Evolutionary conservation across 2,329 filamentous ascomycete genomes (phyloP), one percentile per base, ranked within the genome.

Genomic region (Helotiales sp.): DNA sequence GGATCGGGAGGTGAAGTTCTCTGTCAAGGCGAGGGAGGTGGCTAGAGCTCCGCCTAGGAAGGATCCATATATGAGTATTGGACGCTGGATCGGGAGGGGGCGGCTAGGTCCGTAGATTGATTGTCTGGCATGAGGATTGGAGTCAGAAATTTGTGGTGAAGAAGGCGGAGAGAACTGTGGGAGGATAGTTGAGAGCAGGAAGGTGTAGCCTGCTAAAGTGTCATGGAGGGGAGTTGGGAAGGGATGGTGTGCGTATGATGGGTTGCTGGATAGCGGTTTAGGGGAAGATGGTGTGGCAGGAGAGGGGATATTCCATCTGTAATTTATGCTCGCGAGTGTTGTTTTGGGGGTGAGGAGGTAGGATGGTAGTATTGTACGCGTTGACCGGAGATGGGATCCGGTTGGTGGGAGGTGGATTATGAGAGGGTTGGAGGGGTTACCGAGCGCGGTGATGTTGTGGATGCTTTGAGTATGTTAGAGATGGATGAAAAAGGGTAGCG

Each of bases 141-240:
- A 45, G 17, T 45, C 15, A 8, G 20, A 24, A 22, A 37, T 22
- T 52, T 30, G 24, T 24, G 50, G 22, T 2, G 34, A 47, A 24
- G 43, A 20, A 17, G 64, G 55, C 40, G 66, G 20, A 22, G 61
- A 32, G 22, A 64, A 68, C 15, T 64, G 62, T 20, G 70, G 69
- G 1, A 76, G 67, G 37, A 71, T 60, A 1, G 50, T 57, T 15
- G 64, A 67, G n/a, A 66, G 68, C 4, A 76, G 67, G 55, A 66
- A 73, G 26, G 49, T 76, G 74, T 87, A 89, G 59, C 83, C 86
- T 69, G 83, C 82, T 28, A 81, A 74, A 1, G 82, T 80, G 72
- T 90, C 88, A 69, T 89, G 85, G 26, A 89, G 75, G 1, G 87
- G 86, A 1, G 79, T 81, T 0, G 87, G 87, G 84, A 88, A 89